phyloP scores from a whole-genome alignment of 768 basidiomycete genomes.

The Tulasnella sp. region DNA sequence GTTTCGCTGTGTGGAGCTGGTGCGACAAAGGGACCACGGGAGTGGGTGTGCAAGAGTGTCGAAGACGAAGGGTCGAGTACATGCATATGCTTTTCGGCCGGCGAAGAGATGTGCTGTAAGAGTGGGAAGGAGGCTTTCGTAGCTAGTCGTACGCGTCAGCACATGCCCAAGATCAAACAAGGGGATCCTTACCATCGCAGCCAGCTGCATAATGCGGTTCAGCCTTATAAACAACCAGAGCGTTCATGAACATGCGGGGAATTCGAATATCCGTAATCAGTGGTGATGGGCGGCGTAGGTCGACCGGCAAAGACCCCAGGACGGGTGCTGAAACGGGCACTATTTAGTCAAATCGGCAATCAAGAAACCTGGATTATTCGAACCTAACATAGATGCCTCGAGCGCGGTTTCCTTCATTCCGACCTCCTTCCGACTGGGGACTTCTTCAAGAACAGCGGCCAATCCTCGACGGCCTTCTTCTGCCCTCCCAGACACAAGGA shows the following conservation, averaged over 20 bases:
- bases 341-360: conserved; percentile 1
- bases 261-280: conserved; percentile 38
- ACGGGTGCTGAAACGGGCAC: not conserved
- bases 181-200: conserved; percentile 25
- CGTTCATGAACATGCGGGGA: conserved; percentile 45
- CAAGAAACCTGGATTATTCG: conserved; percentile 32
- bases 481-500: conserved; percentile 28
- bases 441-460: conserved; percentile 41
- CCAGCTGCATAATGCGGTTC: conserved; percentile 25
- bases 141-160: not conserved
- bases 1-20: conserved; percentile 17
- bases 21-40: conserved; percentile 48
- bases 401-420: conserved; percentile 30
- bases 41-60: conserved; percentile 55
- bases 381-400: conserved; percentile 28
- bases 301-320: not conserved
- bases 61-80: conserved; percentile 35
- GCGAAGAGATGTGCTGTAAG: conserved; percentile 8
- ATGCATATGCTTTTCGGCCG: conserved; percentile 15
- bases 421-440: conserved; percentile 52
- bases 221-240: conserved; percentile 53
- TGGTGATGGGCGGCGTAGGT: conserved; percentile 4
- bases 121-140: not conserved
- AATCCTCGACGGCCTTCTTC: conserved; percentile 26
- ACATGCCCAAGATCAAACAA: not conserved